A percentile compares a stretch with the other conserved stretches of the same genome.
phyloP scores from a whole-genome alignment of 495 filamentous ascomycete species.

The Penicillium coffeae region DNA sequence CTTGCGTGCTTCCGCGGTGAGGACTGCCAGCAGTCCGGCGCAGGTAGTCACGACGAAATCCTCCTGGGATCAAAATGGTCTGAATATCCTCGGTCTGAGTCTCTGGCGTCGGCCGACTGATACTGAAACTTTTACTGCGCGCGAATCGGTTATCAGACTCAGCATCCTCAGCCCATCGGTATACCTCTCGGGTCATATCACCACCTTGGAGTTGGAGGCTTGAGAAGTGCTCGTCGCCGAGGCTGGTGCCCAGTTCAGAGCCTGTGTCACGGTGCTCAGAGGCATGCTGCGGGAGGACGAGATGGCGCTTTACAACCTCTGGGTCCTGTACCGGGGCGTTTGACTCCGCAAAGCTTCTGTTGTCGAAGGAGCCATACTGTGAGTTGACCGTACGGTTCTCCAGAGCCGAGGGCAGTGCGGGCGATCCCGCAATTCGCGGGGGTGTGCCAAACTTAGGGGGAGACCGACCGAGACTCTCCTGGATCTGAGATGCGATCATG shows the following conservation, averaged over 20 bases:
- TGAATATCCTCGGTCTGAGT: slow-evolving; percentile 76
- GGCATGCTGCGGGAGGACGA: slow-evolving; percentile 62
- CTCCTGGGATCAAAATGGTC: slow-evolving; percentile 85
- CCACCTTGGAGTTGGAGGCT: slow-evolving; percentile 89
- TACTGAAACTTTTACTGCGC: slow-evolving; percentile 81
- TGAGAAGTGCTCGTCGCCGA: slow-evolving; percentile 76
- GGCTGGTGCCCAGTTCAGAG: slow-evolving; percentile 43
- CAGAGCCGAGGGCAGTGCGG: slow-evolving; percentile 42
- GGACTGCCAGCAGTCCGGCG: slow-evolving; percentile 63
- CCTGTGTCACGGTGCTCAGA: slow-evolving; percentile 35
- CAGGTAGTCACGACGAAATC: slow-evolving; percentile 86
- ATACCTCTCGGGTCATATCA: slow-evolving; percentile 90
- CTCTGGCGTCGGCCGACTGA: slow-evolving; percentile 70
- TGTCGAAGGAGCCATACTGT: slow-evolving; percentile 79
- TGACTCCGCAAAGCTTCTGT: slow-evolving; percentile 40
- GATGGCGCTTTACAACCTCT: slow-evolving; percentile 74
- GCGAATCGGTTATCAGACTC: slow-evolving; percentile 47
- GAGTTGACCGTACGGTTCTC: slow-evolving; percentile 51
- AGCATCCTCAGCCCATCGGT: slow-evolving; percentile 87
- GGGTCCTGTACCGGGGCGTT: slow-evolving; percentile 66
- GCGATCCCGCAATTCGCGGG: slow-evolving; percentile 54
- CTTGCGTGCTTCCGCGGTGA: slow-evolving; percentile 46
- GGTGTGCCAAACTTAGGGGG: slow-evolving; percentile 49
- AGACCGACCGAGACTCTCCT: slow-evolving; percentile 55
- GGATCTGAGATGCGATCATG: slow-evolving; percentile 71